These are phyloP conservation scores for Venustampulla echinocandica DNA, from an alignment of 495 filamentous ascomycete species.

Conservation along the genomic window DNA sequence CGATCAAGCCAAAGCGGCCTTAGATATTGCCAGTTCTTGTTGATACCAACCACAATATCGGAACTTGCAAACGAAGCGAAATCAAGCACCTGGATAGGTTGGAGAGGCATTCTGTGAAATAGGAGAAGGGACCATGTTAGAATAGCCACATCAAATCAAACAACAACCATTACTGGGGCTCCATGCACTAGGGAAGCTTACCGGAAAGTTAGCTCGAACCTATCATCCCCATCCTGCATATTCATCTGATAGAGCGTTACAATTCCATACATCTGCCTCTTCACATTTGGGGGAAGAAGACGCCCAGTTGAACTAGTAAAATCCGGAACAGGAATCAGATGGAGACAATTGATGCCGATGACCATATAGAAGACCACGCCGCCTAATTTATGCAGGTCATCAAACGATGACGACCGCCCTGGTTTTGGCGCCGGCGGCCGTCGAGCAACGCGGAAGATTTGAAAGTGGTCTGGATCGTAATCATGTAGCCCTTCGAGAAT, in stretches of 20 bases:
- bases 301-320: conserved; percentile 40
- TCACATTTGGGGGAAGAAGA: conserved; percentile 38
- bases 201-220: conserved; percentile 72
- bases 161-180: conserved; percentile 5
- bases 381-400: conserved; percentile 66
- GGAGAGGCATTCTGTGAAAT: conserved; percentile 50
- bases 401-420: conserved; percentile 51
- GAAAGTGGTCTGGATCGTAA: conserved; percentile 60
- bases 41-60: conserved; percentile 66
- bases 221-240: conserved; percentile 68
- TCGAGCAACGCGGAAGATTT: conserved; percentile 78
- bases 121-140: background rate
- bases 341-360: conserved; percentile 73
- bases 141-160: conserved; percentile 11
- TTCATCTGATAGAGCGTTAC: conserved; percentile 62
- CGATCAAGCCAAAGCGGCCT: conserved; percentile 77
- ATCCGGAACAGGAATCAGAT: conserved; percentile 69
- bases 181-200: background rate
- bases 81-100: conserved; percentile 52
- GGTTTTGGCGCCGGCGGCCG: conserved; percentile 51
- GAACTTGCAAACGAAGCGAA: conserved; percentile 71
- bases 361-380: conserved; percentile 75
- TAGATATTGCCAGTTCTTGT: conserved; percentile 65
- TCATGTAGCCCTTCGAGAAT: conserved; percentile 57
- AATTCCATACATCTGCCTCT: conserved; percentile 51